Conservation (phyloP, 352 stramenopile species). For the Phytophthora parvispora region DNA sequence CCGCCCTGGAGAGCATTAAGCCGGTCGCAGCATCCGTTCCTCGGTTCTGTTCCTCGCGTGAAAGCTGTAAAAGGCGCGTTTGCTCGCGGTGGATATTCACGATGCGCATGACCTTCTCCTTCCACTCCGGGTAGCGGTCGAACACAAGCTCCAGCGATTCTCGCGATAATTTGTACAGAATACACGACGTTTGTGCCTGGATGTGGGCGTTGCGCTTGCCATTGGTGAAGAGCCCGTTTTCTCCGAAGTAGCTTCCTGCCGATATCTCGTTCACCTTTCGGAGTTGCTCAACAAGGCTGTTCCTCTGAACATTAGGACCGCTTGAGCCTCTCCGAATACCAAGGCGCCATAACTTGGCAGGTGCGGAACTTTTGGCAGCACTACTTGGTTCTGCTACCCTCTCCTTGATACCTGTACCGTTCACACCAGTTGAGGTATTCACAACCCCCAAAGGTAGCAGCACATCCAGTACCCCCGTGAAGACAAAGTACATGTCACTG, state of each 20-base stretch:
- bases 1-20: conserved; percentile 18
- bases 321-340: conserved; percentile 12
- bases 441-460: conserved; percentile 41
- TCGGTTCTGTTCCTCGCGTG: conserved; percentile 15
- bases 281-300: conserved; percentile 26
- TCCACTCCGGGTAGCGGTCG: conserved; percentile 73
- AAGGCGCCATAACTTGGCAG: conserved; percentile 29
- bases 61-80: conserved; percentile 35
- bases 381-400: background rate
- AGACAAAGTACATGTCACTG: conserved; percentile 81
- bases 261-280: conserved; percentile 65
- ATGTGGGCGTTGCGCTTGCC: conserved; percentile 56
- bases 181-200: conserved; percentile 61
- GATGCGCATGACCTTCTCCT: conserved; percentile 73
- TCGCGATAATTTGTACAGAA: conserved; percentile 68
- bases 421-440: background rate
- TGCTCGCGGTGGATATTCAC: conserved; percentile 66
- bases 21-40: conserved; percentile 13
- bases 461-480: conserved; percentile 57
- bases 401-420: background rate
- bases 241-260: conserved; percentile 68
- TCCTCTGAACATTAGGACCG: conserved; percentile 6
- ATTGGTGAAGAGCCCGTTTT: conserved; percentile 69
- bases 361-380: conserved; percentile 9
- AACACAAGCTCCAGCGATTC: conserved; percentile 75